A percentile compares a stretch with the other conserved stretches of the same genome.
These are phyloP conservation scores for Gastrodia elata DNA, from an alignment of 106 monocot species.

Conservation along the genomic window DNA sequence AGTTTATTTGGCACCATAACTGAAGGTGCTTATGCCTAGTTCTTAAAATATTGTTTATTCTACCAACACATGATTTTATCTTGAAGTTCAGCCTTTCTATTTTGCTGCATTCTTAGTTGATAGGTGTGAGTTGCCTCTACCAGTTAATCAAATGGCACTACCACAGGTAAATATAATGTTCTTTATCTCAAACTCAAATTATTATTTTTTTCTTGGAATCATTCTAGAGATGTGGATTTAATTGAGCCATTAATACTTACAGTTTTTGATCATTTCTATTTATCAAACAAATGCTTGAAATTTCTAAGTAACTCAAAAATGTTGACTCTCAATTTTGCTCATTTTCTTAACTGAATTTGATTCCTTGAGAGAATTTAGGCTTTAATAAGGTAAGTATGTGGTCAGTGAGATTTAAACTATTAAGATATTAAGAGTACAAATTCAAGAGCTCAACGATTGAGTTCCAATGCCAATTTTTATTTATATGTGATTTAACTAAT, in stretches of 20 bases:
- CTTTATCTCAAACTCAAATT: not conserved
- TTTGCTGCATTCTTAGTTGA: not conserved
- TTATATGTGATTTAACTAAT: not conserved
- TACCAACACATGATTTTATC: not conserved
- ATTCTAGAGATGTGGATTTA: not conserved
- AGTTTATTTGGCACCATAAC: not conserved
- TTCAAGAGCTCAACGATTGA: too few relatives aligned
- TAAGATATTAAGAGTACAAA: too few relatives aligned
- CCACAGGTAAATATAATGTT: not conserved
- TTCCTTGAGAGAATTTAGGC: too few relatives aligned
- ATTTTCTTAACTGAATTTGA: not conserved
- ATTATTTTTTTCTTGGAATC: not conserved
- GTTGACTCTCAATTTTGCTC: not conserved
- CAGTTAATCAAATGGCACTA: not conserved
- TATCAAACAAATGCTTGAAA: not conserved
- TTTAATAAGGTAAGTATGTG: too few relatives aligned
- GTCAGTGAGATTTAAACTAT: too few relatives aligned
- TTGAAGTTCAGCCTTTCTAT: not conserved
- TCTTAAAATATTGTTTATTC: constrained; percentile 3
- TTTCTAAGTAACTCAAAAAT: not conserved
- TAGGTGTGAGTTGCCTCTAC: not conserved
- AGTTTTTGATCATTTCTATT: not conserved
- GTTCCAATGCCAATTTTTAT: too few relatives aligned
- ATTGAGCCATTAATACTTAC: not conserved
- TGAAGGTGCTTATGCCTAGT: not conserved